Percentiles rank a stretch among this genome's conserved stretches.
Evolutionary conservation across 768 basidiomycete genomes (phyloP).

Genomic region (Calocybe indica): DNA sequence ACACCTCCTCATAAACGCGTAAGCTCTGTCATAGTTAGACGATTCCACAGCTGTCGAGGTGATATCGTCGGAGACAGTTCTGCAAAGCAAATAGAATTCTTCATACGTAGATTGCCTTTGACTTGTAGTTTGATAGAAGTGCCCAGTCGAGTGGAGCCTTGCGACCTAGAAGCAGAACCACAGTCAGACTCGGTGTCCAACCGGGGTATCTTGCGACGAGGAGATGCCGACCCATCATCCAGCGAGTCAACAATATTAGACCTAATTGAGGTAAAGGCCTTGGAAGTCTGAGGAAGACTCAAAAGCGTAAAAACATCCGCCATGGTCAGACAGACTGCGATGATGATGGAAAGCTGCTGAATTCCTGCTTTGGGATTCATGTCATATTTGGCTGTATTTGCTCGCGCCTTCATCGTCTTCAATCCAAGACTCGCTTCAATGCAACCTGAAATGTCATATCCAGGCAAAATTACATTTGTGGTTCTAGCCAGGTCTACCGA

Average conservation of each 20-base stretch:
- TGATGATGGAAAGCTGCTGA: no score
- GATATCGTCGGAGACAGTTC: constrained; percentile 1
- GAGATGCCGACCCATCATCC: constrained; percentile 46
- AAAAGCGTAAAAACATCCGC: constrained; percentile 31
- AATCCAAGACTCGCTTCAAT: no score
- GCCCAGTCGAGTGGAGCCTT: constrained; percentile 16
- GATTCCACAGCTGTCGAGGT: neutral
- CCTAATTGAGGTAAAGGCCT: constrained; percentile 39
- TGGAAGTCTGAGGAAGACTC: constrained; percentile 44
- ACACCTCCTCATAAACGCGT: constrained; percentile 24
- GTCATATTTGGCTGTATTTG: no score
- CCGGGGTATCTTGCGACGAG: constrained; percentile 64
- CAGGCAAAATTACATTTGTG: no score
- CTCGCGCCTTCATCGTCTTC: no score
- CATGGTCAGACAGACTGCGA: constrained; percentile 2
- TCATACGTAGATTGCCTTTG: constrained; percentile 34
- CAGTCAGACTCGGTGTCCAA: constrained; percentile 63
- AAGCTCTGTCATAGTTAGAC: constrained; percentile 21
- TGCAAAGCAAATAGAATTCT: neutral
- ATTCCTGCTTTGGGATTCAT: neutral
- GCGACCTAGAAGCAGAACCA: constrained; percentile 56
- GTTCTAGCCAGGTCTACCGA: no score
- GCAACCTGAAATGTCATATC: no score
- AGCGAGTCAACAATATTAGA: constrained; percentile 28
- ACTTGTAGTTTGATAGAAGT: constrained; percentile 45